These are phyloP conservation scores for Dictyostelium capitatum DNA, from an alignment of 78 protist genomes.

Conservation along the genomic window DNA sequence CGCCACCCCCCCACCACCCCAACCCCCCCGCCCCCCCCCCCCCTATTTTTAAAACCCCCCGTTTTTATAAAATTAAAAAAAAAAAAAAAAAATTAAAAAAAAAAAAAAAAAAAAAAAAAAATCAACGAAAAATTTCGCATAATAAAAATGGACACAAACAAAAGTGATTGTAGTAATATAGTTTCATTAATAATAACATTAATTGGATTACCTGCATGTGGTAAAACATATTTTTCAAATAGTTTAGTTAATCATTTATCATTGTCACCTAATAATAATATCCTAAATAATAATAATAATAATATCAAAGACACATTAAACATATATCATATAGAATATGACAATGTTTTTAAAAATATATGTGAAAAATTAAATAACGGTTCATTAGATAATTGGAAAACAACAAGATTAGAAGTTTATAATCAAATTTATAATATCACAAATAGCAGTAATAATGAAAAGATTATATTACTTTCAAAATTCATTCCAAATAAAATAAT, in stretches of 20 bases:
- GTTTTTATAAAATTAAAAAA: no score
- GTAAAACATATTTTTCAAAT: not conserved
- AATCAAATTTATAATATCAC: constrained; percentile 1
- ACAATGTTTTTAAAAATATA: not conserved
- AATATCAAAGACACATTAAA: not conserved
- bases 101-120: no score
- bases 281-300: not conserved
- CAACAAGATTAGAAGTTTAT: not conserved
- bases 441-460: not conserved
- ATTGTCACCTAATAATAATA: not conserved
- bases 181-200: not conserved
- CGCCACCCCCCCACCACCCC: no score
- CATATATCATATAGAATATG: constrained; percentile 18
- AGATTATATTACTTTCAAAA: not conserved
- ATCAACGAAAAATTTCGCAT: no score
- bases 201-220: not conserved
- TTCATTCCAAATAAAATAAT: not conserved
- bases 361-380: not conserved
- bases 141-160: no score
- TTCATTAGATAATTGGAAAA: not conserved
- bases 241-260: not conserved
- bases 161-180: no score
- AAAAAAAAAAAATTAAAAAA: no score
- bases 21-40: no score
- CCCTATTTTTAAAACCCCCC: no score